Evolutionary conservation across 441 rosid species (phyloP), one percentile per base, ranked within the genome.

Genomic region (Hura crepitans): DNA sequence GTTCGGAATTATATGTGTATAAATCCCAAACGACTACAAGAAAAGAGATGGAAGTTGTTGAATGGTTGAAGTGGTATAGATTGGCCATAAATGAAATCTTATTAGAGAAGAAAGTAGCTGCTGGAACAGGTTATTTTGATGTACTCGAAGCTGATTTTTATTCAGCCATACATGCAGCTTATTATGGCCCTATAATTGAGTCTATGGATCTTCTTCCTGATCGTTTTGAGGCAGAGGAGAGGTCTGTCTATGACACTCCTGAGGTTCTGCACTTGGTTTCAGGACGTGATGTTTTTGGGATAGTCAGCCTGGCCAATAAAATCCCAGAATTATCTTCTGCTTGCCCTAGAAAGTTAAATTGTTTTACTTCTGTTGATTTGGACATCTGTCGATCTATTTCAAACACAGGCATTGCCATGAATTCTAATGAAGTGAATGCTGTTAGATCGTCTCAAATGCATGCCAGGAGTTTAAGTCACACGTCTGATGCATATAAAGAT

Each of bases 181-280:
- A 85, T 67, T 91, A 88, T 54, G 98, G 98, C 17, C 98, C 97
- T 74, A 78, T 69, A 14, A 81, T 91, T 23, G 93, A 89, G 56
- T 89, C 90, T 42, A 73, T 85, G 80, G 91, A 91, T 75, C 85
- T 86, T 78, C 96, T 94, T 78, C 98, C 98, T 4, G 89, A 86
- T 70, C 74, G 91, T 70, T 94, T 94, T 74, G 97, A 94, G 86
- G 98, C 97, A 2, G 97, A 94, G 85, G 98, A 91, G 73, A 87
- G 98, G 76, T 94, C 98, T 78, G 83, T 81, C 39, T 81, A 49
- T 75, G 92, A 87, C 35, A 89, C 87, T 60, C 80, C 80, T 6
- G 97, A 94, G 73, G 90, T 94, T 54, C 82, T 94, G 74, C 98
- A 89, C 58, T 87, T 94, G 85, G 98, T 94, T 28, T 91, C 97